Evolutionary conservation across 257 asterid genomes (phyloP), one percentile per base, ranked within the genome.

Genomic region (Gentiana macrophylla): DNA sequence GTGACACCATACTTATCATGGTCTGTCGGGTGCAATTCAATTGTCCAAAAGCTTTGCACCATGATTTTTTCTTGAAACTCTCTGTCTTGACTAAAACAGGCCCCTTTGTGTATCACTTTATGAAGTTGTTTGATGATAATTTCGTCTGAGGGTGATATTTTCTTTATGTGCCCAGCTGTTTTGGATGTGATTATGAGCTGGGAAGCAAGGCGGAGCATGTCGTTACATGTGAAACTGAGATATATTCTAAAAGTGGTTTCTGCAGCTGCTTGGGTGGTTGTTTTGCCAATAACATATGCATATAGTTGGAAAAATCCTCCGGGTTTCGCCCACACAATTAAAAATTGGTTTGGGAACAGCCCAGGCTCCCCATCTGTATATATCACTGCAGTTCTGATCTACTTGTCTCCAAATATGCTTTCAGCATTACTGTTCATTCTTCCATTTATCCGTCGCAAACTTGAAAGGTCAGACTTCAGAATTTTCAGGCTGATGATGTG

Each of bases 401-500:
- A 91, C 74, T 62, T 91, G 68, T 84, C 98, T 47, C 98, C 98
- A 43, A 91, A 87, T 66, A 81, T 87, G 80, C 97, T 91, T 57
- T 84, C 96, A 53, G 93, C 84, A 57, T 61, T 81, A 72, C 64
- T 91, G 52, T 91, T 91, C 70, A 61, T 83, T 66, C 75, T 91
- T 58, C 98, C 98, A 33, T 81, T 81, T 67, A 78, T 87, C 70
- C 92, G 98, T 64, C 83, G 95, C 70, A 58, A 49, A 60, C 95
- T 91, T 64, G 98, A 91, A 75, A 78, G 86, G 71, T 87, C 96
- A n/a, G 98, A 91, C 55, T 83, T 70, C 84, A 87, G 59, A 72
- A 68, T 91, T 60, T 82, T 79, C 75, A 81, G 97, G 81, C 79
- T 91, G 55, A 82, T 84, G 80, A 87, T 91, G 98, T 91, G 98